Percentiles rank a stretch among this genome's conserved stretches.
phyloP scores from a whole-genome alignment of 2,329 filamentous ascomycete genomes.

The Leptographium wingfieldii region DNA sequence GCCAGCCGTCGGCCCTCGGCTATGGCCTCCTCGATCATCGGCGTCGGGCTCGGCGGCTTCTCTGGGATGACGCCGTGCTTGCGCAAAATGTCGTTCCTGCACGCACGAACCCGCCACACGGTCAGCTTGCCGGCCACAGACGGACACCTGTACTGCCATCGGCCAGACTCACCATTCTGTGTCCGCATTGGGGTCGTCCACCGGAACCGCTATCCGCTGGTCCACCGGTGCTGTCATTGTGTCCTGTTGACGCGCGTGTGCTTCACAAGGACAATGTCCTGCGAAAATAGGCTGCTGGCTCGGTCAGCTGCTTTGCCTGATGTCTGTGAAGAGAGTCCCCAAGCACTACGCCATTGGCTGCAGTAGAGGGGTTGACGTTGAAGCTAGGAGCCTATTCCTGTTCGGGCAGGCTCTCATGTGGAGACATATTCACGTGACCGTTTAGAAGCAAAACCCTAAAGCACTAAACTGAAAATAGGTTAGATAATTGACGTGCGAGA shows the following conservation, averaged over 20 bases:
- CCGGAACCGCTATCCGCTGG: constrained; percentile 62
- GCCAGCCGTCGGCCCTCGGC: constrained; percentile 70
- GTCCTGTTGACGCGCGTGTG: background rate
- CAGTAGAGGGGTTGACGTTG: too few relatives aligned
- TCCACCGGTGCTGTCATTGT: constrained; percentile 50
- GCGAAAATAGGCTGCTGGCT: background rate
- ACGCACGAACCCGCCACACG: background rate
- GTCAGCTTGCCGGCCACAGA: background rate
- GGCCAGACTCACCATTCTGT: constrained; percentile 68
- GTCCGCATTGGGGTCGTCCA: constrained; percentile 91
- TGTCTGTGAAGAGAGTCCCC: too few relatives aligned
- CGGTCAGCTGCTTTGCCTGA: too few relatives aligned
- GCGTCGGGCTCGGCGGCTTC: constrained; percentile 88
- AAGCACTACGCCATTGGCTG: too few relatives aligned
- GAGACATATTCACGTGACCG: constrained; percentile 3
- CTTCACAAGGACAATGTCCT: too few relatives aligned
- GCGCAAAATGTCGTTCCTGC: constrained; percentile 93
- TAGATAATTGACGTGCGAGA: constrained; percentile 5
- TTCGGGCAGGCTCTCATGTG: constrained; percentile 5
- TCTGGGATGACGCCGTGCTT: constrained; percentile 97
- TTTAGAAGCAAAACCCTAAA: constrained; percentile 10
- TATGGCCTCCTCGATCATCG: constrained; percentile 90
- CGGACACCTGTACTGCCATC: background rate
- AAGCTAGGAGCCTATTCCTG: background rate
- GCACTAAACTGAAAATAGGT: constrained; percentile 5